phyloP scores from a whole-genome alignment of 306 rosid species.

The Trifolium subterraneum region DNA sequence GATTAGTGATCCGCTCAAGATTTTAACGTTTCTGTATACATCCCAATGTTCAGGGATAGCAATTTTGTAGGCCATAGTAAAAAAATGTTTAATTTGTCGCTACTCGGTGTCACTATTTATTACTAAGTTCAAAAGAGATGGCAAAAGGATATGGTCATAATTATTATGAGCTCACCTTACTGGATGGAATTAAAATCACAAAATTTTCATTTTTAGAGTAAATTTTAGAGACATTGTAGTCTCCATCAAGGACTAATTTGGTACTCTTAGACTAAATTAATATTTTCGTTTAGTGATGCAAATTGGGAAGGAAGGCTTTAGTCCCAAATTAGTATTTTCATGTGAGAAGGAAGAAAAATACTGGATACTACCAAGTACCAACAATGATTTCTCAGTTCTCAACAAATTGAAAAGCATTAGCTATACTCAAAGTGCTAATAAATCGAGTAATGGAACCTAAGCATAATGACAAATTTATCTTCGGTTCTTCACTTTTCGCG shows the following conservation, averaged over 20 bases:
- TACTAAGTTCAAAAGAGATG: background rate
- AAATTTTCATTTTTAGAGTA: background rate
- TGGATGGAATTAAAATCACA: background rate
- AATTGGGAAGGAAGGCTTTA: no score
- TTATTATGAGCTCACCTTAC: background rate
- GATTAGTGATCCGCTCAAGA: constrained; percentile 34
- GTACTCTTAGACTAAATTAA: no score
- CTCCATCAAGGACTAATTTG: no score
- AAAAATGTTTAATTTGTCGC: background rate
- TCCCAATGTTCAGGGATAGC: constrained; percentile 25
- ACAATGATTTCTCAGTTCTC: background rate
- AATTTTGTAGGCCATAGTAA: constrained; percentile 39
- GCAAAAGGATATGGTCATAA: background rate
- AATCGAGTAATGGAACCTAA: background rate
- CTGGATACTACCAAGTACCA: no score
- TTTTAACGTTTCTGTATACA: background rate
- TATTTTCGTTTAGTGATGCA: no score
- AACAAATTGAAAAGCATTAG: background rate
- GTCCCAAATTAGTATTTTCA: no score
- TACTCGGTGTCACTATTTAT: background rate
- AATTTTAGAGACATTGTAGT: no score
- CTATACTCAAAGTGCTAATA: background rate
- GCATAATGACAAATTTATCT: background rate
- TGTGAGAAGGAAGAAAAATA: no score
- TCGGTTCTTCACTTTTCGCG: no score